Percentiles rank a stretch among this genome's conserved stretches.
Evolutionary conservation across 208 protist genomes (phyloP).

Genomic region (Acanthamoeba royreba): DNA sequence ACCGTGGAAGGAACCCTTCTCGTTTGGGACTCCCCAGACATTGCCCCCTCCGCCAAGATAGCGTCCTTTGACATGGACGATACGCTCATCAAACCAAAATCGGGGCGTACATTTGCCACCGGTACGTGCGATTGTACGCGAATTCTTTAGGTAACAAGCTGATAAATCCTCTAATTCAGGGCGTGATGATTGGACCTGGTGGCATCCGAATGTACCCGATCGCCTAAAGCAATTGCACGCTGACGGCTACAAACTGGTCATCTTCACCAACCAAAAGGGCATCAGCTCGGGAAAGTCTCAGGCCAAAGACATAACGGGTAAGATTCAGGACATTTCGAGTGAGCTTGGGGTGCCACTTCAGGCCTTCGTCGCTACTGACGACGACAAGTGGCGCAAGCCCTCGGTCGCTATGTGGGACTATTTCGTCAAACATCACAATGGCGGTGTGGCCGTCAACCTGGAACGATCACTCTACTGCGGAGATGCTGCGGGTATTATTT

Average conservation of each 20-base stretch:
- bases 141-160: no score
- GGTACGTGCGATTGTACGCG: no score
- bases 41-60: neutral
- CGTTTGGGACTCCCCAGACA: neutral
- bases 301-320: neutral
- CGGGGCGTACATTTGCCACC: neutral
- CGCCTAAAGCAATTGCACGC: neutral
- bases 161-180: no score
- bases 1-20: neutral
- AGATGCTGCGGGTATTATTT: neutral
- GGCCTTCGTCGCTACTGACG: neutral
- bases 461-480: neutral
- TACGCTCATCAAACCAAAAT: neutral
- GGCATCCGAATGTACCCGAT: neutral
- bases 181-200: neutral
- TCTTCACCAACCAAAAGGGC: constrained; percentile 28
- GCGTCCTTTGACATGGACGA: neutral
- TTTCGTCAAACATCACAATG: constrained; percentile 1
- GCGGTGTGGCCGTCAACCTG: neutral
- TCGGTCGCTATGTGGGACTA: neutral
- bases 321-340: neutral
- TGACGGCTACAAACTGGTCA: neutral
- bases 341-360: neutral
- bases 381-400: constrained; percentile 30
- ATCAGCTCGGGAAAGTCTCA: neutral